phyloP scores from a whole-genome alignment of 257 asterid genomes.

The Salvia hispanica region DNA sequence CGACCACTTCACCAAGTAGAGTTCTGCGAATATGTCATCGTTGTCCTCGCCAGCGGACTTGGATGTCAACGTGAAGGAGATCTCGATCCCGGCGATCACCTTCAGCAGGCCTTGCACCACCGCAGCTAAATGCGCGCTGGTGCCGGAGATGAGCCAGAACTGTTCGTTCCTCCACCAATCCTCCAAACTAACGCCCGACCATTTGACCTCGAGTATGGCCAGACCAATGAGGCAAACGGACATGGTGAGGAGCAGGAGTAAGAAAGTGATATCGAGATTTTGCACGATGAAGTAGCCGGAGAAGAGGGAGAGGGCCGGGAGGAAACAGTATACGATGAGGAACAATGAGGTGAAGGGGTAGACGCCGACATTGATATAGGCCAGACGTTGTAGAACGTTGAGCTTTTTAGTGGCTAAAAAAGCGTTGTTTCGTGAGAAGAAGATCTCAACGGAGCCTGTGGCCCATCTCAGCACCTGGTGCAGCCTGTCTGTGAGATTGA shows the following conservation, averaged over 20 bases:
- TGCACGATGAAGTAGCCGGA: constrained; percentile 60
- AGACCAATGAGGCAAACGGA: constrained; percentile 51
- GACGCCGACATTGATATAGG: constrained; percentile 62
- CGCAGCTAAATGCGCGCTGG: constrained; percentile 64
- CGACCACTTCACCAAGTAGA: constrained; percentile 62
- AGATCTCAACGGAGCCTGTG: constrained; percentile 64
- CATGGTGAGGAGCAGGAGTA: constrained; percentile 45
- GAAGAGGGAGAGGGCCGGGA: constrained; percentile 63
- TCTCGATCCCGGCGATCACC: constrained; percentile 64
- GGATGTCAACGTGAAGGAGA: constrained; percentile 58
- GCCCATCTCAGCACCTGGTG: constrained; percentile 78
- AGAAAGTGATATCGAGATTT: constrained; percentile 46
- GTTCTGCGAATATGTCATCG: constrained; percentile 56
- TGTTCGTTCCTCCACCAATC: constrained; percentile 78
- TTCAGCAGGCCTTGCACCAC: constrained; percentile 65
- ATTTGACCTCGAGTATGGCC: constrained; percentile 56
- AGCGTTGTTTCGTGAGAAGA: constrained; percentile 66
- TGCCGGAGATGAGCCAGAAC: constrained; percentile 64
- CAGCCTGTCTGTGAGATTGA: constrained; percentile 62
- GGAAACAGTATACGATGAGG: constrained; percentile 62
- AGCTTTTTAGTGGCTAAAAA: constrained; percentile 37
- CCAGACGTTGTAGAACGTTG: constrained; percentile 58
- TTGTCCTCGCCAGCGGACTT: constrained; percentile 55
- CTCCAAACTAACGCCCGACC: constrained; percentile 62
- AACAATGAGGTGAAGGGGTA: constrained; percentile 66